Conservation (phyloP, 768 basidiomycete species). For the Phanerodontia chrysosporium region DNA sequence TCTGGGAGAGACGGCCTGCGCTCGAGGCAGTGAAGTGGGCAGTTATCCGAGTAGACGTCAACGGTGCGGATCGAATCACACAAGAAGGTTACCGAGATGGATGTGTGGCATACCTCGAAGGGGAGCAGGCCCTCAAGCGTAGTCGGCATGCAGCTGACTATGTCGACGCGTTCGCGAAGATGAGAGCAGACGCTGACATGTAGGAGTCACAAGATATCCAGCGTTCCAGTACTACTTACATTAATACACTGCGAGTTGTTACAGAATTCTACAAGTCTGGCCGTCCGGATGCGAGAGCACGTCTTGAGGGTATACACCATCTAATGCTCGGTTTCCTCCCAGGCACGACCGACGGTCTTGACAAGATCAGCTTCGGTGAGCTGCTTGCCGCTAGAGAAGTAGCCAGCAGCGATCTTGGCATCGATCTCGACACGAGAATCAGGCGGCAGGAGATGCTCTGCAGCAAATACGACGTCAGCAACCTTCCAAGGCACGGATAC, state of each 20-base stretch:
- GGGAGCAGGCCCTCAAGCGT: no score
- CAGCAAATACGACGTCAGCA: neutral
- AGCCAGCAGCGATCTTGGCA: constrained; percentile 93
- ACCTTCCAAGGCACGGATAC: neutral
- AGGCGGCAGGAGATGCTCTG: constrained; percentile 83
- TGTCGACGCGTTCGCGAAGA: no score
- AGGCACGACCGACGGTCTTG: constrained; percentile 83
- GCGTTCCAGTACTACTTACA: neutral
- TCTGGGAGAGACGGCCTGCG: no score
- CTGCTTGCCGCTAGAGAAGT: constrained; percentile 79
- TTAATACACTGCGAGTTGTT: neutral
- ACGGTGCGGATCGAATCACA: no score
- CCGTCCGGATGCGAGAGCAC: neutral
- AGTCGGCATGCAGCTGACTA: no score
- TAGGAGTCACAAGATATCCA: neutral
- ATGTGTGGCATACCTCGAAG: no score
- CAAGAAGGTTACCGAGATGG: no score
- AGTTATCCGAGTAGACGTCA: no score
- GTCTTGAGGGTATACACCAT: neutral
- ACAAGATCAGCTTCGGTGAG: constrained; percentile 74
- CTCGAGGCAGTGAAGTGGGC: no score
- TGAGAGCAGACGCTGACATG: neutral
- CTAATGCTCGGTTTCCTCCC: constrained; percentile 87
- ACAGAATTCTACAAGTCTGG: neutral
- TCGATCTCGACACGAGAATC: constrained; percentile 93